These are phyloP conservation scores for Trichosanthes cucumerina DNA, from an alignment of 306 rosid species.

Conservation along the genomic window DNA sequence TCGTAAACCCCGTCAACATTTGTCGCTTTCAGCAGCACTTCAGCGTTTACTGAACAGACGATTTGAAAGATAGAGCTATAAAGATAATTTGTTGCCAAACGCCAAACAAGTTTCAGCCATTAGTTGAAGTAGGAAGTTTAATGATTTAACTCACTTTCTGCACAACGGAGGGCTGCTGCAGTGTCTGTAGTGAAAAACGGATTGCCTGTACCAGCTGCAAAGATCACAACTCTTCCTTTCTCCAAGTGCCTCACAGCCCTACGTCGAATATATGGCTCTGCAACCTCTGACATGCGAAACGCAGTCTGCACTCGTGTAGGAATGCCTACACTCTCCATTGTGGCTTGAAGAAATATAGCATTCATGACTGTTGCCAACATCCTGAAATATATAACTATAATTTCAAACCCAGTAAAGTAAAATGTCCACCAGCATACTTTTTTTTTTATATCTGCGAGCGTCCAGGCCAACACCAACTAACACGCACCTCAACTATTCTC, in stretches of 20 bases:
- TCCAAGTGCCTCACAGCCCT: slow-evolving; percentile 94
- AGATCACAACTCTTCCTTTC: slow-evolving; percentile 94
- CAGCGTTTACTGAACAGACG: slow-evolving; percentile 60
- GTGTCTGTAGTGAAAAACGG: slow-evolving; percentile 96
- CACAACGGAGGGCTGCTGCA: slow-evolving; percentile 96
- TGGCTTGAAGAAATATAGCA: slow-evolving; percentile 96
- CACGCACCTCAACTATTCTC: no score
- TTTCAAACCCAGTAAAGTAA: not conserved
- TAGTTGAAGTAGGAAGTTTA: not conserved
- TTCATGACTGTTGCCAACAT: slow-evolving; percentile 99
- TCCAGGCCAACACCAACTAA: no score
- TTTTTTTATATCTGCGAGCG: no score
- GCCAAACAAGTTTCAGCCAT: not conserved
- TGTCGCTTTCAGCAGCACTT: slow-evolving; percentile 95
- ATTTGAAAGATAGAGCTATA: not conserved
- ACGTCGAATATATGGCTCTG: slow-evolving; percentile 95
- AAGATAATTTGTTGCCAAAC: not conserved
- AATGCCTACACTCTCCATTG: slow-evolving; percentile 98
- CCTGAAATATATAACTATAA: slow-evolving; percentile 23
- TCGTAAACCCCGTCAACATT: slow-evolving; percentile 88
- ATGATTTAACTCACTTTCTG: slow-evolving; percentile 62
- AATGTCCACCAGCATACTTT: not conserved
- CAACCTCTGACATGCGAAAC: slow-evolving; percentile 94
- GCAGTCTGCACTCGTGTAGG: slow-evolving; percentile 99
- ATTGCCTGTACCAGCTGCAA: slow-evolving; percentile 98